phyloP scores from a whole-genome alignment of 306 rosid genomes.

The Trifolium dubium region DNA sequence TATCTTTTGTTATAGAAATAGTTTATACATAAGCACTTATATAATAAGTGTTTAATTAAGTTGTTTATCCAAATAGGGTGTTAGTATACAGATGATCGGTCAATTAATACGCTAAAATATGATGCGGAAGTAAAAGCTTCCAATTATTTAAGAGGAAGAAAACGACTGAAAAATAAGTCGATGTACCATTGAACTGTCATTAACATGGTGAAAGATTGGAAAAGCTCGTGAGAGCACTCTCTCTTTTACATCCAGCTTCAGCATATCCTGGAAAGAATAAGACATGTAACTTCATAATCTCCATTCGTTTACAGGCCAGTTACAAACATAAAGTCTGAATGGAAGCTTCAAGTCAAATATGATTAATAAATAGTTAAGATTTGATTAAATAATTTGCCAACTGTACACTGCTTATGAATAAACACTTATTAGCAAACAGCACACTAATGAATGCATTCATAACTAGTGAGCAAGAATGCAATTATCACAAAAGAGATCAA shows the following conservation, averaged over 20 bases:
- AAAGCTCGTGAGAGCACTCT: constrained; percentile 66
- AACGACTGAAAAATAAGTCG: constrained; percentile 21
- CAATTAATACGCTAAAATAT: constrained; percentile 43
- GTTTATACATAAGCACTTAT: background rate
- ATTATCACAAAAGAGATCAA: constrained; percentile 28
- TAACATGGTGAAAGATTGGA: constrained; percentile 78
- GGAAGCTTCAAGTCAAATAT: constrained; percentile 30
- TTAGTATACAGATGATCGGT: constrained; percentile 54
- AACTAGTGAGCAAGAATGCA: constrained; percentile 28
- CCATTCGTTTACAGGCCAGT: constrained; percentile 20
- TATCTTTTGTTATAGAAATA: background rate
- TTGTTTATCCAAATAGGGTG: background rate
- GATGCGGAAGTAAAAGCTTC: constrained; percentile 18
- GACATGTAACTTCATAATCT: constrained; percentile 22
- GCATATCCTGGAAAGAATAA: constrained; percentile 68
- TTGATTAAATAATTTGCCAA: constrained; percentile 31
- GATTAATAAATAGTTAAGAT: constrained; percentile 32
- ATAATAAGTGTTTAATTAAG: background rate
- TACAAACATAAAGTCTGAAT: background rate
- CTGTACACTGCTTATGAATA: constrained; percentile 24
- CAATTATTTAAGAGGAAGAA: constrained; percentile 15
- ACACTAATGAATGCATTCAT: constrained; percentile 14
- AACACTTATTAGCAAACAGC: constrained; percentile 23
- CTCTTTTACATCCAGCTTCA: constrained; percentile 82
- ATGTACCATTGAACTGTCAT: constrained; percentile 73